phyloP scores from a whole-genome alignment of 2,329 filamentous ascomycete species.

The Metarhizium sp. region DNA sequence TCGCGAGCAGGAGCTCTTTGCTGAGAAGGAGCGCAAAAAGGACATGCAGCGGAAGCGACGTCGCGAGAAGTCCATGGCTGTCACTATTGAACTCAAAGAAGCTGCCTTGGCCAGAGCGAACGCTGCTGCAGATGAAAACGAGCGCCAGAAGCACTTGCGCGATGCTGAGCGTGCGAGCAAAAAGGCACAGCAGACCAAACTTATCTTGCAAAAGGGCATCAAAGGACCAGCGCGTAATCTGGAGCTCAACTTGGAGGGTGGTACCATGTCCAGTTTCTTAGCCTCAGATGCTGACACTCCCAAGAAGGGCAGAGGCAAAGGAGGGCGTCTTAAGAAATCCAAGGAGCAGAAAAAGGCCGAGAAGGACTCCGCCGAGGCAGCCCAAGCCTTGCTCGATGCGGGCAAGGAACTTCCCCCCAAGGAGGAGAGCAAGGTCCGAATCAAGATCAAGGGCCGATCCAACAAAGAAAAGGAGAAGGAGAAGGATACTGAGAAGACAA shows the following conservation, averaged over 20 bases:
- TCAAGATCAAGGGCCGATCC: constrained; percentile 49
- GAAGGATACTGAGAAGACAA: constrained; percentile 30
- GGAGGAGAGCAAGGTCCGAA: constrained; percentile 51
- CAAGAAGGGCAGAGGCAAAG: constrained; percentile 46
- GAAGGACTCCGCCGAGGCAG: constrained; percentile 75
- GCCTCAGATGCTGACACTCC: constrained; percentile 48
- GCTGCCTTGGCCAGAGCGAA: constrained; percentile 70
- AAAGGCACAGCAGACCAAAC: constrained; percentile 84
- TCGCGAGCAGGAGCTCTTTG: constrained; percentile 78
- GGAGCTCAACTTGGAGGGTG: constrained; percentile 75
- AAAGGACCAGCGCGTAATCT: constrained; percentile 64
- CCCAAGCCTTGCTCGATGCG: constrained; percentile 73
- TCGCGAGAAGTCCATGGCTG: constrained; percentile 90
- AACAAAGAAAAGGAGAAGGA: constrained; percentile 37
- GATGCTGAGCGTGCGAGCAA: constrained; percentile 87
- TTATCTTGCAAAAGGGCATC: constrained; percentile 77
- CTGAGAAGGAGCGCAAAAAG: constrained; percentile 98
- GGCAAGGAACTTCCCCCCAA: constrained; percentile 58
- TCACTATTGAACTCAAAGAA: constrained; percentile 85
- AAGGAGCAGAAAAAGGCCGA: constrained; percentile 79
- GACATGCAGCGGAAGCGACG: constrained; percentile 98
- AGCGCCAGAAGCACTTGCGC: constrained; percentile 69
- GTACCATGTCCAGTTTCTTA: constrained; percentile 77
- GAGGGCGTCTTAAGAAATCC: constrained; percentile 77
- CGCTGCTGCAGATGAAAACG: constrained; percentile 70